Percentiles rank a stretch among this genome's conserved stretches.
Evolutionary conservation across 768 basidiomycete species (phyloP).

Genomic region (Suillus subluteus): DNA sequence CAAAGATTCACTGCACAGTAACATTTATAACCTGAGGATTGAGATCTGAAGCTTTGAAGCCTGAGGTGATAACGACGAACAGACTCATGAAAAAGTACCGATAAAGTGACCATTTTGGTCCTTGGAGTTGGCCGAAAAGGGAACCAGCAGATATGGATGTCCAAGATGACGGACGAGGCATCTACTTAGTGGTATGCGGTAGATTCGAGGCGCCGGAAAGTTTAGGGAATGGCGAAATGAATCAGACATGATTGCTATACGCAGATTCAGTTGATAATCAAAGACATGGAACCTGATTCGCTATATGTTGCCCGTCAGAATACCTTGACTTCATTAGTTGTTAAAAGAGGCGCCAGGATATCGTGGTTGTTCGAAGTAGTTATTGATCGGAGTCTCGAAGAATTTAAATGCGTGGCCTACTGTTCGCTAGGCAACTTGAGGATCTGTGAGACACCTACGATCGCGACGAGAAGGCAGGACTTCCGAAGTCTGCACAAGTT

Average conservation of each 20-base stretch:
- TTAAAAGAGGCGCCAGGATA: no score
- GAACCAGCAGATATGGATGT: no score
- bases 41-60: background rate
- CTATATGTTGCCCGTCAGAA: no score
- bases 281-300: no score
- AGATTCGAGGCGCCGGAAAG: no score
- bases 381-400: background rate
- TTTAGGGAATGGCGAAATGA: no score
- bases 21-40: background rate
- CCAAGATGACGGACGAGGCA: no score
- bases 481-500: background rate
- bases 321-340: no score
- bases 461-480: background rate
- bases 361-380: background rate
- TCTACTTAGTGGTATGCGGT: no score
- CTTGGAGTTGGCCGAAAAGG: background rate
- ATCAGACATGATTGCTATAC: no score
- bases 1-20: background rate
- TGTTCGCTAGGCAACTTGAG: background rate
- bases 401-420: background rate
- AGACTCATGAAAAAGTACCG: background rate
- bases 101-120: background rate
- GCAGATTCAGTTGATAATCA: no score
- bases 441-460: background rate
- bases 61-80: background rate